Evolutionary conservation across 345 rosid species (phyloP), one percentile per base, ranked within the genome.

Genomic region (Lepidium africanum): DNA sequence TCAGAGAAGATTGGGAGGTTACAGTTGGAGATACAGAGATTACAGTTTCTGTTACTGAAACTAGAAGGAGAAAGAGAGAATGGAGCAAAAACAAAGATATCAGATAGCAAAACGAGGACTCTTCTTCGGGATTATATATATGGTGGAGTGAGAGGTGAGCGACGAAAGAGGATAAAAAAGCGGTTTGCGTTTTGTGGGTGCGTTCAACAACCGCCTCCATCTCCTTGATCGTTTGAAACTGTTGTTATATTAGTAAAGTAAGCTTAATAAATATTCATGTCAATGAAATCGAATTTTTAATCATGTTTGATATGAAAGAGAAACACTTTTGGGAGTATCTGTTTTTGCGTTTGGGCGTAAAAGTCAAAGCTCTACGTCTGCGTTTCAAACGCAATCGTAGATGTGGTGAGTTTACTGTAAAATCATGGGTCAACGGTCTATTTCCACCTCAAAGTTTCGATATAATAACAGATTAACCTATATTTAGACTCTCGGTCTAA

Each of bases 1-100:
- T 87, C 96, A 2, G 98, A 95, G 81, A 91, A 83, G 83, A 84
- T 87, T 9, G 92, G 96, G 15, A 77, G 89, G 68, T 77, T 95
- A 77, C 96, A 95, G 76, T 53, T 89, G 72, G 98, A 95, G 83
- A 85, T 91, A 79, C 96, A 89, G 82, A 91, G 87, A 75, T 50
- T 95, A 56, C 98, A 89, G 83, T 82, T 82, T 74, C 73, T 91
- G 46, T 65, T 95, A 41, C 52, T 84, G 77, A 89, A 87, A 79
- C 67, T 87, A 9, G 96, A 94, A 11, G 92, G 77, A 50, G 87
- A 84, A 48, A 83, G 81, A 70, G 85, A 78, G 74, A 78, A 85
- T 69, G 70, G 68, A 63, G 91, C 80, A 0, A 81, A 69, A 67
- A 63, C 85, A 38, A 82, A 76, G 76, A 53, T 64, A 9, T 13